Conservation (phyloP, 2,329 filamentous ascomycete species). For the Sporothrix dimorphospora region DNA sequence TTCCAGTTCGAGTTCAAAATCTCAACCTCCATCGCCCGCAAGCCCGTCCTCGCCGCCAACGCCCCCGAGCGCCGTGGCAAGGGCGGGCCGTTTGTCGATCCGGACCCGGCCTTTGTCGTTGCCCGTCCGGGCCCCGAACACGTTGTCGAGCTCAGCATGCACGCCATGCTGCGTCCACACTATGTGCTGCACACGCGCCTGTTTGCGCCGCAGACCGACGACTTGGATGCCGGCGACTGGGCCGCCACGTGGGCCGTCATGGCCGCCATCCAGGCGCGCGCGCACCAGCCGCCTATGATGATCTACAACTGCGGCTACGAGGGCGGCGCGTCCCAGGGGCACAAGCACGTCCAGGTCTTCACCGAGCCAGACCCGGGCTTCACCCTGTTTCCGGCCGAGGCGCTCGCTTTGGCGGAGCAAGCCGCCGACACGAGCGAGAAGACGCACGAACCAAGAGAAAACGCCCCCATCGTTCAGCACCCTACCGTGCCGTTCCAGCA, state of each 20-base stretch:
- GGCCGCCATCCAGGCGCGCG: slow-evolving; percentile 32
- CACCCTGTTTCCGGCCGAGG: slow-evolving; percentile 35
- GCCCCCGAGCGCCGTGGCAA: slow-evolving; percentile 36
- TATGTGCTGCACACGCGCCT: slow-evolving; percentile 46
- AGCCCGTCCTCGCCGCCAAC: slow-evolving; percentile 34
- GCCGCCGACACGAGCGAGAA: background rate
- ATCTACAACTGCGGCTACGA: slow-evolving; percentile 52
- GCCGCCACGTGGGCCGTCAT: slow-evolving; percentile 45
- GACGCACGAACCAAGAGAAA: background rate
- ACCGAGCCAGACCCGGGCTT: slow-evolving; percentile 39
- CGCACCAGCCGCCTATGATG: slow-evolving; percentile 40
- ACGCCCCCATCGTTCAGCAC: slow-evolving; percentile 30
- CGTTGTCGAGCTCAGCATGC: slow-evolving; percentile 44
- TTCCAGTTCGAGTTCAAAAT: slow-evolving; percentile 39
- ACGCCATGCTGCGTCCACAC: slow-evolving; percentile 42
- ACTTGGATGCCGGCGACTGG: slow-evolving; percentile 44
- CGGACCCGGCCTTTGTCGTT: slow-evolving; percentile 41
- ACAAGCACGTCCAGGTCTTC: slow-evolving; percentile 51
- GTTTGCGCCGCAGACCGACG: slow-evolving; percentile 44
- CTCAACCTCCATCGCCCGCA: slow-evolving; percentile 35
- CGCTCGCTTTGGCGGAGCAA: slow-evolving; percentile 1
- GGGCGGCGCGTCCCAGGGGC: slow-evolving; percentile 47
- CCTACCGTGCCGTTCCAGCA: slow-evolving; percentile 35
- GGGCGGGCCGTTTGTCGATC: slow-evolving; percentile 38
- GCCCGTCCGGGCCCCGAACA: slow-evolving; percentile 37